Evolutionary conservation across 306 rosid species (phyloP).

Genomic region (Phaseolus lunatus): DNA sequence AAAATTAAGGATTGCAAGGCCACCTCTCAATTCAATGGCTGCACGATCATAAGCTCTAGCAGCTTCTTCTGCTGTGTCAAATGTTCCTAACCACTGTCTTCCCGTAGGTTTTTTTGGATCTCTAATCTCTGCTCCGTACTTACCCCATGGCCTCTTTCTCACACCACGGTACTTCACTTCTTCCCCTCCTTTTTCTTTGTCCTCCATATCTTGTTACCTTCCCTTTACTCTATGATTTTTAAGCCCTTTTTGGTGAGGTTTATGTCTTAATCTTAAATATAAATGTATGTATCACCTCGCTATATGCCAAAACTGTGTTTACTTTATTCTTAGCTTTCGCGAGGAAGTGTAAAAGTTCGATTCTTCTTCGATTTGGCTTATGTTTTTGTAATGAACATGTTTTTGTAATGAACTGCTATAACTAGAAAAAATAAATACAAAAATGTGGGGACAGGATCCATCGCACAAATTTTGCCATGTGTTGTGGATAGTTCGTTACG

Average conservation of each 20-base stretch:
- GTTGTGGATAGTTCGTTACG: not conserved
- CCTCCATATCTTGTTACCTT: conserved; percentile 28
- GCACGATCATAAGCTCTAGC: conserved; percentile 82
- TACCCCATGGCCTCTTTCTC: conserved; percentile 82
- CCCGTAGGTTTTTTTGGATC: conserved; percentile 66
- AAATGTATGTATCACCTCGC: not conserved
- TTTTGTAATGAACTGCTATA: not conserved
- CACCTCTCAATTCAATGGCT: conserved; percentile 62
- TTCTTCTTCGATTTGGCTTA: not conserved
- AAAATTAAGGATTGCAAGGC: conserved; percentile 59
- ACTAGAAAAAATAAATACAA: not conserved
- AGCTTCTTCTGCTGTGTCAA: conserved; percentile 76
- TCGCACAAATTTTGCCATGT: not conserved
- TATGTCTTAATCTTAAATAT: no score
- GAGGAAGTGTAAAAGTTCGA: conserved; percentile 23
- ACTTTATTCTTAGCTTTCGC: not conserved
- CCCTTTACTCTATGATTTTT: not conserved
- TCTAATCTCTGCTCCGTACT: conserved; percentile 74
- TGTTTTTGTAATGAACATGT: no score
- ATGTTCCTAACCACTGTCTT: conserved; percentile 75
- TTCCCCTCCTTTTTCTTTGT: conserved; percentile 48
- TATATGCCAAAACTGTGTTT: not conserved
- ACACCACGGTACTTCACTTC: conserved; percentile 67
- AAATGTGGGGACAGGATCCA: not conserved
- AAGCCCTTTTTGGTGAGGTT: not conserved